Percentiles rank a stretch among this genome's conserved stretches.
These are phyloP conservation scores for Chytridium lagenaria DNA, from an alignment of 371 early-diverging fungal genomes.

Conservation along the genomic window DNA sequence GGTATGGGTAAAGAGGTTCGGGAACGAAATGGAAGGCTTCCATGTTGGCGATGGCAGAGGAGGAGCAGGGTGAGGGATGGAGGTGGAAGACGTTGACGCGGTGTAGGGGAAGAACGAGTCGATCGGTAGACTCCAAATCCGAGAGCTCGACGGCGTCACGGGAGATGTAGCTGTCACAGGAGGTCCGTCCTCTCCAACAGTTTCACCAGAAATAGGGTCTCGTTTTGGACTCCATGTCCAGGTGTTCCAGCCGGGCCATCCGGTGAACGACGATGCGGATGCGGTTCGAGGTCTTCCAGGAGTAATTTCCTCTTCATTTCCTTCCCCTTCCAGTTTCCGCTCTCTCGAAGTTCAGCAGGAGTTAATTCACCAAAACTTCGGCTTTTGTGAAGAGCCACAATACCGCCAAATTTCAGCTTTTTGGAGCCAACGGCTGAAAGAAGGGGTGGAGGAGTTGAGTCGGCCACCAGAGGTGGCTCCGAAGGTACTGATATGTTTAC, in stretches of 20 bases:
- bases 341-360: no score
- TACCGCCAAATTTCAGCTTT: not conserved
- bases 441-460: no score
- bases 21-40: constrained; percentile 7
- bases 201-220: no score
- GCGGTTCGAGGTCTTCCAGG: no score
- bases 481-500: no score
- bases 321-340: no score
- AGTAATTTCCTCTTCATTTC: no score
- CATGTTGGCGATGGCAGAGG: not conserved
- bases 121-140: not conserved
- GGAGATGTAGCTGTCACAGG: no score
- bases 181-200: no score
- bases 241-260: not conserved
- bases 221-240: not conserved
- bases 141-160: no score
- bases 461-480: no score
- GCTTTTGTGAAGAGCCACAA: not conserved
- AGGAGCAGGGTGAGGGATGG: not conserved
- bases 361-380: not conserved
- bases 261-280: not conserved
- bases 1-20: not conserved
- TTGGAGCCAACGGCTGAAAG: no score
- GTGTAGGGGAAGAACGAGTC: not conserved
- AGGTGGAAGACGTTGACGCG: not conserved